phyloP scores from a whole-genome alignment of 768 basidiomycete genomes.

The Lactarius evosmus region DNA sequence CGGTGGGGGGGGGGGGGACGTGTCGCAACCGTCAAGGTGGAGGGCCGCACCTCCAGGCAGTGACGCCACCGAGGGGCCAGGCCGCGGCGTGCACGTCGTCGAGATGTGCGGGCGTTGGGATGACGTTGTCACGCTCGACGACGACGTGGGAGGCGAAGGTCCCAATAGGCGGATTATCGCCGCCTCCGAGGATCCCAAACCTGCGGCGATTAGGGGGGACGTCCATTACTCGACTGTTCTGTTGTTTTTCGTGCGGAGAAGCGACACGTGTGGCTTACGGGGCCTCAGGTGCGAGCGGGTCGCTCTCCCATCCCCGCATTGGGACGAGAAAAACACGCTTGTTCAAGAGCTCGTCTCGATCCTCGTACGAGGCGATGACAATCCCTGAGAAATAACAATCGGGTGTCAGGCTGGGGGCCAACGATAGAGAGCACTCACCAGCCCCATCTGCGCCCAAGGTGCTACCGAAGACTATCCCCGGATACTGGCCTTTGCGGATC shows the following conservation, averaged over 20 bases:
- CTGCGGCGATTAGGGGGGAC: constrained; percentile 31
- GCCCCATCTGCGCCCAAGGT: constrained; percentile 73
- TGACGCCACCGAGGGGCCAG: constrained; percentile 74
- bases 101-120: constrained; percentile 63
- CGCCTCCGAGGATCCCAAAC: constrained; percentile 69
- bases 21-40: neutral
- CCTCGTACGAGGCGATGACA: constrained; percentile 55
- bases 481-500: constrained; percentile 69
- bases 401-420: too few species aligned
- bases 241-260: neutral
- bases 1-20: constrained; percentile 12
- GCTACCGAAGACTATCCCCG: constrained; percentile 54
- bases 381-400: constrained; percentile 42
- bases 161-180: constrained; percentile 51
- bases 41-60: constrained; percentile 73
- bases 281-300: constrained; percentile 63
- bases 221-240: neutral
- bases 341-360: constrained; percentile 53
- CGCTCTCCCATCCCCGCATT: constrained; percentile 69
- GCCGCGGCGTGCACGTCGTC: constrained; percentile 67
- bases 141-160: constrained; percentile 76
- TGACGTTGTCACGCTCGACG: constrained; percentile 65
- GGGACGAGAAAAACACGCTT: constrained; percentile 75
- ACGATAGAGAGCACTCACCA: constrained; percentile 41
- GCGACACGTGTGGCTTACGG: constrained; percentile 38